These are phyloP conservation scores for Coffea eugenioides DNA, from an alignment of 257 asterid genomes.

Conservation along the genomic window DNA sequence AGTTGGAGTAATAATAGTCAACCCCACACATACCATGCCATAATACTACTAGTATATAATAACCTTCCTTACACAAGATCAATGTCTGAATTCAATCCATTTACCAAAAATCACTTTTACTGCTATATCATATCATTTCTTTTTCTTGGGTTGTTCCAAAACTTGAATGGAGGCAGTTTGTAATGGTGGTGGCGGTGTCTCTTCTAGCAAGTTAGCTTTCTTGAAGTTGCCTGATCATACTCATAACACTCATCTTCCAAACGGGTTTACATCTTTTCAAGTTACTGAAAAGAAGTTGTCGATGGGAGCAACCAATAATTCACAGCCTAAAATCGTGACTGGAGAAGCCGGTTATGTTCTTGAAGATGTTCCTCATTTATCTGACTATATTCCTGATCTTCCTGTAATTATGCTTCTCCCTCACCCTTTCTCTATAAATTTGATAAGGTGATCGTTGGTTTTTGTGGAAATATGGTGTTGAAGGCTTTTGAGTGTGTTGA, in stretches of 20 bases:
- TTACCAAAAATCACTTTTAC: background rate
- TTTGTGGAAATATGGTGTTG: no score
- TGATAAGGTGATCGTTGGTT: background rate
- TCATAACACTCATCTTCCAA: constrained; percentile 6
- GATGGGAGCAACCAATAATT: constrained; percentile 2
- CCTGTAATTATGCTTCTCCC: constrained; percentile 34
- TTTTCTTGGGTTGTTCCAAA: background rate
- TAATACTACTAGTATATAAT: background rate
- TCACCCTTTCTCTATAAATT: background rate
- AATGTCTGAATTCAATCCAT: background rate
- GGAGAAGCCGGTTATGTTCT: constrained; percentile 63
- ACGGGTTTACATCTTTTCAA: constrained; percentile 10
- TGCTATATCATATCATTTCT: background rate
- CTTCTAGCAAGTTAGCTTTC: background rate
- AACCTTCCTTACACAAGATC: background rate
- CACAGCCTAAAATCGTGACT: constrained; percentile 37
- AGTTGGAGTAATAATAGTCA: background rate
- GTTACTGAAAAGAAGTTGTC: constrained; percentile 1
- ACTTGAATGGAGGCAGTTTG: constrained; percentile 22
- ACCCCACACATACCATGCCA: background rate
- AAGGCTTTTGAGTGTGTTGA: background rate
- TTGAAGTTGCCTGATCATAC: constrained; percentile 19
- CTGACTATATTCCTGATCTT: constrained; percentile 60
- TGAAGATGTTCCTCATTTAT: constrained; percentile 78
- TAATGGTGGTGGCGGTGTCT: background rate